A percentile compares a stretch with the other conserved stretches of the same genome.
phyloP scores from a whole-genome alignment of 257 asterid species.

The Solanum paucissectum region DNA sequence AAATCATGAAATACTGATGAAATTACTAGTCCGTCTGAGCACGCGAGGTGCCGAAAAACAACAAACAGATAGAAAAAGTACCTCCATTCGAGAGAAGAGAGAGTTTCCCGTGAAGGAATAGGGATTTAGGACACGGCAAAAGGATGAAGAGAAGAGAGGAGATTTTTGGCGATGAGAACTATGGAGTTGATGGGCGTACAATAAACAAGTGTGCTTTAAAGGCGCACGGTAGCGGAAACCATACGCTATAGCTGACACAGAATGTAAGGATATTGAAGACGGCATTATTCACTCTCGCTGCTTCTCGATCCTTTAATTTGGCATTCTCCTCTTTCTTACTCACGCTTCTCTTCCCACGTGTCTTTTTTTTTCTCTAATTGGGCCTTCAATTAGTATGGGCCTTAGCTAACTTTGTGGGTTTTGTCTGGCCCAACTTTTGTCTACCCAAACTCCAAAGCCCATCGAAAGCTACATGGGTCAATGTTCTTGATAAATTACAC shows the following conservation, averaged over 20 bases:
- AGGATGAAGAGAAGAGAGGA: conserved; percentile 20
- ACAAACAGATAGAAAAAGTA: not conserved
- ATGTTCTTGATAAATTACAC: not conserved
- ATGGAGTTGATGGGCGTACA: conserved; percentile 11
- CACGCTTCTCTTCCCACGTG: not conserved
- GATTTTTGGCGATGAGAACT: not conserved
- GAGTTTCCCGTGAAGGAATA: conserved; percentile 45
- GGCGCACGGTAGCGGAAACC: conserved; percentile 54
- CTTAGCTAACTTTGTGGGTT: not conserved
- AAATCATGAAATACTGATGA: not conserved
- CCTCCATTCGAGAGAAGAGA: conserved; percentile 83
- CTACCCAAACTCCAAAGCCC: not conserved
- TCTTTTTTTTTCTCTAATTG: not conserved
- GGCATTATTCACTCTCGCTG: not conserved
- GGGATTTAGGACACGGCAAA: conserved; percentile 18
- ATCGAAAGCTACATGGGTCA: not conserved
- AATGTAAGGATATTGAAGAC: not conserved
- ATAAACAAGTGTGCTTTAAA: conserved; percentile 10
- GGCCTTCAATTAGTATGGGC: not conserved
- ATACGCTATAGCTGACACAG: conserved; percentile 12
- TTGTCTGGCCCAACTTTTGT: not conserved
- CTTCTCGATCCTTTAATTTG: not conserved
- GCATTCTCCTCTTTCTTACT: not conserved
- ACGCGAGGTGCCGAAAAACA: not conserved
- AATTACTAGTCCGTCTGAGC: not conserved